Percentiles rank a stretch among this genome's conserved stretches.
phyloP scores from a whole-genome alignment of 371 early-diverging fungal species.

The Mucor racemosus region DNA sequence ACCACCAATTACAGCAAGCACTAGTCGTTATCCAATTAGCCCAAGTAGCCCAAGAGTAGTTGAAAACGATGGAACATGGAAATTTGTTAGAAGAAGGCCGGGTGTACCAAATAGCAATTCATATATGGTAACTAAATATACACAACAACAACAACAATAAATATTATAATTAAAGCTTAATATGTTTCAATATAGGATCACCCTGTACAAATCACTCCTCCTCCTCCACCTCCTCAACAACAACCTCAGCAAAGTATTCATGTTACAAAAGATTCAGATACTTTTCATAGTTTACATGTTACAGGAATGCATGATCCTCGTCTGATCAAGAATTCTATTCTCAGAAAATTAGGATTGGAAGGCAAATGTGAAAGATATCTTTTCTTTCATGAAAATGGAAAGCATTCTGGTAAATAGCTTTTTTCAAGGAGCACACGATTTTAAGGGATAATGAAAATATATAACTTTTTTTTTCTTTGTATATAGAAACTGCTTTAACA shows the following conservation, averaged over 20 bases:
- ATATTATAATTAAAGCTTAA: not conserved
- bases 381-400: conserved; percentile 53
- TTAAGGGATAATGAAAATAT: not conserved
- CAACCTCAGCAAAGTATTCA: conserved; percentile 28
- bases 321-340: conserved; percentile 41
- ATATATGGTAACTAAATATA: not conserved
- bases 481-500: conserved; percentile 38
- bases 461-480: not conserved
- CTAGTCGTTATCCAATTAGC: conserved; percentile 7
- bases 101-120: not conserved
- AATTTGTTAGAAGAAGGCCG: conserved; percentile 24
- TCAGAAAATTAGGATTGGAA: conserved; percentile 45
- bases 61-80: conserved; percentile 26
- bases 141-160: not conserved
- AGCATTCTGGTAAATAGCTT: conserved; percentile 34
- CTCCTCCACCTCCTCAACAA: conserved; percentile 15
- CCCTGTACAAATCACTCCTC: conserved; percentile 12
- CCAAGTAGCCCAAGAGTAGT: conserved; percentile 15
- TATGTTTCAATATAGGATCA: conserved; percentile 12
- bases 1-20: not conserved
- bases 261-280: conserved; percentile 44
- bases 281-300: conserved; percentile 48
- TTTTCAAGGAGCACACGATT: not conserved
- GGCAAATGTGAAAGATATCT: conserved; percentile 34
- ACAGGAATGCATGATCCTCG: conserved; percentile 46